Evolutionary conservation across 805 yeast species (phyloP), one percentile per base, ranked within the genome.

Genomic region (Candida vaughaniae): DNA sequence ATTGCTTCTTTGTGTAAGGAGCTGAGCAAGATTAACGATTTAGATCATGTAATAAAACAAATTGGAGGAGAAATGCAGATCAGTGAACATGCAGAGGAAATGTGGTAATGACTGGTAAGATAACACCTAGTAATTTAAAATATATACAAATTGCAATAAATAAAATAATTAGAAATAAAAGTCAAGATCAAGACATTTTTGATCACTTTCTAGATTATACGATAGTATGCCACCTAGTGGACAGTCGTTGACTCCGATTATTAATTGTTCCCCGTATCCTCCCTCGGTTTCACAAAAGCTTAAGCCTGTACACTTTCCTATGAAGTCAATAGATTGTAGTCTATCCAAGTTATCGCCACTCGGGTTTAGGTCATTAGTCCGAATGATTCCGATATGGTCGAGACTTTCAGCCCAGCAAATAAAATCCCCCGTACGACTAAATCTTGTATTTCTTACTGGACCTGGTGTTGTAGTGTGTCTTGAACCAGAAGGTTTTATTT

Each of bases 251-350:
- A 76, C 66, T 0, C 83, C 85, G 3, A 79, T 59, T 4, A 77
- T 61, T 35, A 80, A 59, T 31, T 64, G 58, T 47, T 75, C 78
- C 6, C 73, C 75, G 34, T 59, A 56, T 4, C 68, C 73, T 33
- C 59, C 55, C 11, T 69, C 75, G 5, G 58, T 54, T 11, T 66
- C 64, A 12, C 66, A 60, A 45, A 77, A 74, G 30, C 68, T 69
- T 32, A 77, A 61, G 3, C 85, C 85, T 1, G 76, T 67, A 38
- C 80, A 69, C 43, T 77, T 78, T 0, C 85, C 85, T 47, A 78
- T 69, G 42, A 75, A 66, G 27, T 75, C 73, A 19, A 80, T 65
- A 3, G 69, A 60, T 50, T 79, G 84, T 9, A 66, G 66, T 5
- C 59, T 38, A 6, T 43, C 47, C 6, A 42, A 33, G 3, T 19